Evolutionary conservation across 2,329 filamentous ascomycete genomes (phyloP), one percentile per base, ranked within the genome.

Genomic region (Gaeumannomyces tritici): DNA sequence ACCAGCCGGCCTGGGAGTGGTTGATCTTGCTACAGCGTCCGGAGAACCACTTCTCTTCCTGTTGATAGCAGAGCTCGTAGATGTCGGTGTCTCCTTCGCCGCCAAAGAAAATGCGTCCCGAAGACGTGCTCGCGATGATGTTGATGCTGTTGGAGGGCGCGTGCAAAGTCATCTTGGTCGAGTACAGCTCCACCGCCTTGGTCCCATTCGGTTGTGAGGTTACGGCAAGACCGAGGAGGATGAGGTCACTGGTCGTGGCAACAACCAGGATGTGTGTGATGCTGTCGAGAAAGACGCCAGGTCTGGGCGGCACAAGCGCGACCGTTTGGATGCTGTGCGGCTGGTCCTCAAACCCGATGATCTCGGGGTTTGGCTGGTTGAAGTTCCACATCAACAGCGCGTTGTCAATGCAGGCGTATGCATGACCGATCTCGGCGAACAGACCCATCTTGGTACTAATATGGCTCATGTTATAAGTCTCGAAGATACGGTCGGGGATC

Each of bases 331-430:
- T 98, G 67, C 87, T 91, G 72, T 96, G 87, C 8, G 87, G 81
- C 73, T 93, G 89, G 68, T 96, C 92, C 73, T 98, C 93, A 70
- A 90, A 97, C 24, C 93, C 93, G 67, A 96, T 89, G 55, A 97
- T 81, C 72, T 96, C 90, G 6, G 93, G 91, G 68, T 93, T 91
- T n/a, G 90, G 87, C 72, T 91, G 85, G 8, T 92, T 96, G 74
- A 97, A 99, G 75, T 99, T 93, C 96, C 96, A 99, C 21, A 99
- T 81, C 73, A 97, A 99, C 57, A 99, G 81, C 65, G 91, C 90
- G 76, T 96, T 97, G 77, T 99, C 95, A 72, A 99, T 95, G 28
- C 90, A 86, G 62, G 96, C 90, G 90, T 93, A 99, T 33, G 93
- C 95, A 75, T 98, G 92, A 70, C 93, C 93, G 70, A 99, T 83